Evolutionary conservation across 345 rosid genomes (phyloP), one percentile per base, ranked within the genome.

Genomic region (Eucalyptus melliodora): DNA sequence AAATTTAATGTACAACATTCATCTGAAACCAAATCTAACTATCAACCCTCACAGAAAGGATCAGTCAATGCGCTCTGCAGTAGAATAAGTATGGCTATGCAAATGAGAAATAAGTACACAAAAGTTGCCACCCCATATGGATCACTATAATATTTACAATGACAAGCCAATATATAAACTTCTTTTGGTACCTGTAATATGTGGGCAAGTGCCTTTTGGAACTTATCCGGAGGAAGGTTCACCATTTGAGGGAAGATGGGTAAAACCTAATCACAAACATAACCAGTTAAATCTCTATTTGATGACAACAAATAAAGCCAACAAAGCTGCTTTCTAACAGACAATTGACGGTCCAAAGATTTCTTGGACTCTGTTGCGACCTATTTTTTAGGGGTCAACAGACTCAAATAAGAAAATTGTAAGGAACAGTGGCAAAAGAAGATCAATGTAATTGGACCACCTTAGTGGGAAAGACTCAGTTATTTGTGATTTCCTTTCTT

Each of bases 181-280:
- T 59, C 34, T 27, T 59, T 16, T 30, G 42, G 67, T 93, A 97
- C 99, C 99, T 98, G 99, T 88, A 98, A 93, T 91, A 98, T 96
- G 91, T 96, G 96, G 88, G 98, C 99, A 90, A 98, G 96, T 16
- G 99, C 99, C 93, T 94, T 95, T 92, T 96, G 99, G 94, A 98
- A 98, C 94, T 97, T 98, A 42, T 98, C 99, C 56, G 94, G 91
- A 26, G 98, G 98, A 89, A 98, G 99, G 92, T 95, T 95, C 81
- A 96, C 96, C 90, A 98, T 97, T 81, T 94, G 96, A 82, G 99
- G 98, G 81, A 98, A 98, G 88, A 98, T 96, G 87, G 99, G 99
- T 91, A 97, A 93, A 82, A 97, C 99, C 99, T 97, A 95, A 83
- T 53, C 87, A 90, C 86, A 40, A 87, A 49, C n/a, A 24, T 77